Evolutionary conservation across 306 rosid species (phyloP), one percentile per base, ranked within the genome.

Genomic region (Cicer judaicum): DNA sequence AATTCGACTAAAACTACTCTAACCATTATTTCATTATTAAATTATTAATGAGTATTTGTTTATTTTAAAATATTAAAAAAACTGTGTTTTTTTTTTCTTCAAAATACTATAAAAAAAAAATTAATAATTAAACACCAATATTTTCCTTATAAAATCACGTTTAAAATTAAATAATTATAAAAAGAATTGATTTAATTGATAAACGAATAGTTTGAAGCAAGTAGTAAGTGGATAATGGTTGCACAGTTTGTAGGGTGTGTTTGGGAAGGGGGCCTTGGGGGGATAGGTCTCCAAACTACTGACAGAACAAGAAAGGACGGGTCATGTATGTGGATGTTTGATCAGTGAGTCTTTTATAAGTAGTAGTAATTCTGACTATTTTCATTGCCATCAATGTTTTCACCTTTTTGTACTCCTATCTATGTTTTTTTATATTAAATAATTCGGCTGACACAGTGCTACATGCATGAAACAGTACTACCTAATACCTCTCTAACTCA

Each of bases 221-320:
- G 29, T 29, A 29, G 5, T 3, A 29, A 29, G 19, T 60, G 40
- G 59, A 50, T 47, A n/a, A 13, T 64, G 56, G 79, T 59, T 40
- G 46, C 4, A 11, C 48, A 47, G 39, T 55, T 21, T 42, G 74
- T 66, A 64, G 66, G 44, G 72, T 7, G 12, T 5, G 57, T 64
- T 73, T 73, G 53, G 77, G 63, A 44, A 34, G 67, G 73, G 78
- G 78, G 13, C 7, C 63, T 56, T 29, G 2, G 7, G 7, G 7
- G 48, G 76, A 7, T 81, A 53, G 85, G 87, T 74, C 87, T 83
- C 81, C 80, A 38, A 86, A 80, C 75, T 5, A 80, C 89, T 78
- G 85, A 83, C 82, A 86, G 7, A 42, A 10, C 16, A 43, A 72
- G 78, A 81, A 78, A 66, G 84, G 84, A 80, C 78, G 75, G 80